These are phyloP conservation scores for Fusarium sp. DNA, from an alignment of 2,329 filamentous ascomycete genomes.

Conservation along the genomic window DNA sequence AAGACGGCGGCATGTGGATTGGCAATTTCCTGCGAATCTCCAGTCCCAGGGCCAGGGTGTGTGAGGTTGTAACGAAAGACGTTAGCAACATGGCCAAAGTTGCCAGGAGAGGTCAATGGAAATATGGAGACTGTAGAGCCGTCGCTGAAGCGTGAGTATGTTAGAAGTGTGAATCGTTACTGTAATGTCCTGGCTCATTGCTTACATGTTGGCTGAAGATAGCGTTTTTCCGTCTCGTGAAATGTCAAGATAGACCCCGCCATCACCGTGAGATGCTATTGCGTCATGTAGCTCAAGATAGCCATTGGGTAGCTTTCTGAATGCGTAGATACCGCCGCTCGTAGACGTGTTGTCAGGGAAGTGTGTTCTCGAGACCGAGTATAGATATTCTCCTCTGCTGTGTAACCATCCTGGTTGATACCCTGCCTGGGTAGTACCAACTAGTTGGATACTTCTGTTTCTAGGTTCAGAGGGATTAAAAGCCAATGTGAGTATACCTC, in stretches of 20 bases:
- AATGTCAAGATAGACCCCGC: neutral
- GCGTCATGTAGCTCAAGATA: neutral
- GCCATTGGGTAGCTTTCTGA: neutral
- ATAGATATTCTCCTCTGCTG: neutral
- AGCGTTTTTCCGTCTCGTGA: neutral
- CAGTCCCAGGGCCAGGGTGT: neutral
- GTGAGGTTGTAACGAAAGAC: neutral
- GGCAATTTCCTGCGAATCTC: neutral
- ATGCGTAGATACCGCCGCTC: neutral
- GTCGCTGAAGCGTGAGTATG: accelerated
- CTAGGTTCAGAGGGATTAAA: neutral
- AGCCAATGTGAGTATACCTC: neutral
- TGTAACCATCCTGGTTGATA: neutral
- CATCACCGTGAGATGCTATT: neutral
- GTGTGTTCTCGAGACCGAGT: neutral
- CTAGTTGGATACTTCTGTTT: neutral
- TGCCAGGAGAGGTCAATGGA: neutral
- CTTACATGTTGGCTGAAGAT: neutral
- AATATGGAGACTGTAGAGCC: neutral
- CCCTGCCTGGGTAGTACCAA: neutral
- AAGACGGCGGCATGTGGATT: neutral
- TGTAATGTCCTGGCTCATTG: accelerated
- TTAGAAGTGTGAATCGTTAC: accelerated
- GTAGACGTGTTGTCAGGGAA: neutral
- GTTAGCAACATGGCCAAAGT: neutral